Conservation (phyloP, 331 rosid species). For the Quercus tomentella region DNA sequence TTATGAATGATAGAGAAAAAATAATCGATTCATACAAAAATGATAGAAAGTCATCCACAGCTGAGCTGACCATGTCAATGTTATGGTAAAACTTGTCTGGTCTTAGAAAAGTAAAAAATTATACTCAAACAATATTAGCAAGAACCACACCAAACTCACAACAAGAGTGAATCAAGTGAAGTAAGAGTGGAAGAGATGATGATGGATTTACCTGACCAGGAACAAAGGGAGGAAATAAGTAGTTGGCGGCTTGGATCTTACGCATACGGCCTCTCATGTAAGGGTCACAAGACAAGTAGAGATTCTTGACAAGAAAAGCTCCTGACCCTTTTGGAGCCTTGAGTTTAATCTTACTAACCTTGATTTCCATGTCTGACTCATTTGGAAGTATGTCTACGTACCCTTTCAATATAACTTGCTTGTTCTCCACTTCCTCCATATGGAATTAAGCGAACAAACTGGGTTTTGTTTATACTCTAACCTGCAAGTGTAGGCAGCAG, state of each 20-base stretch:
- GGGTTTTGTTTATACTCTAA: too few species aligned
- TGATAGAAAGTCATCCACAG: too few species aligned
- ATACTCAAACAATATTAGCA: background rate
- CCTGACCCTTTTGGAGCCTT: conserved; percentile 36
- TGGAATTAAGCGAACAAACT: too few species aligned
- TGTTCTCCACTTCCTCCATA: conserved; percentile 44
- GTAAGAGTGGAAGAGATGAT: background rate
- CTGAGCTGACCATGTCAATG: too few species aligned
- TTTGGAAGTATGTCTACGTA: conserved; percentile 56
- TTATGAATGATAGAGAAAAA: too few species aligned
- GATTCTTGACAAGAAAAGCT: conserved; percentile 63
- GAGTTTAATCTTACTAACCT: conserved; percentile 23
- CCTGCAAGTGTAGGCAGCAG: too few species aligned
- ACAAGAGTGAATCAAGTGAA: background rate
- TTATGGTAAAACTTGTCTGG: too few species aligned
- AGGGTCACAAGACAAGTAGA: conserved; percentile 88
- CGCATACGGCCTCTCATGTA: conserved; percentile 95
- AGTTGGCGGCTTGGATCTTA: conserved; percentile 63
- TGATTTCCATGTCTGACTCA: conserved; percentile 61
- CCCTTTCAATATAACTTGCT: conserved; percentile 59
- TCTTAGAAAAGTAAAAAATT: too few species aligned
- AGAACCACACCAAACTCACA: background rate
- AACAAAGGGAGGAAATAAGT: conserved; percentile 64
- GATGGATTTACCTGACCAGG: conserved; percentile 51
- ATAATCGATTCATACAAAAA: fast-evolving